Evolutionary conservation across 345 rosid genomes (phyloP), one percentile per base, ranked within the genome.

Genomic region (Melastoma malabathricum): DNA sequence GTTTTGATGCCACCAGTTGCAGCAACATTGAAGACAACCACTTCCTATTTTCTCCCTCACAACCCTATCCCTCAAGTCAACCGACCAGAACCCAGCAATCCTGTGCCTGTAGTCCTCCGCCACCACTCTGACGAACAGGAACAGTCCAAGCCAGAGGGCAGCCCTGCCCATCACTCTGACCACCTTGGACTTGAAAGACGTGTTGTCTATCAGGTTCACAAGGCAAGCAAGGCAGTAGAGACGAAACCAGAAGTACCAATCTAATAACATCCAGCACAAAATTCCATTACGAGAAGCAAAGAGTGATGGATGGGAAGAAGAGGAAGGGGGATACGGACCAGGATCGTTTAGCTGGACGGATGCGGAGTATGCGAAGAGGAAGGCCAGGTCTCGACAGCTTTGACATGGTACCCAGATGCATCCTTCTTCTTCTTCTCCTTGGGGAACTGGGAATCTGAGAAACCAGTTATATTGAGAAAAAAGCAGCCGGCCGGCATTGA

Each of bases 241-340:
- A 51, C 90, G 93, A 59, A 87, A 69, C 96, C 96, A 82, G 29
- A 79, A 71, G 64, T 79, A 84, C 95, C 88, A 87, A 71, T 82
- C 98, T 87, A 50, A 39, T 14, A 54, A 18, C 58, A 17, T 51
- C 44, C 18, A 15, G 41, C 55, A 31, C 8, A 5, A 31, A 3
- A 22, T 15, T n/a, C 10, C 13, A 27, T 10, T 14, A 5, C 25
- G 8, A 14, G 43, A 15, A 15, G 4, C 0, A 8, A 46, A 31
- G 18, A 18, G 13, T 3, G 1, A 48, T 2, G 46, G 16, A 1
- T 0, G 6, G 0, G 15, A 14, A 6, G 15, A 25, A 55, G 34
- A 6, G 4, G 0, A 44, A 41, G 14, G 13, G 13, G 17, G 6
- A 16, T 31, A 0, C 20, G 18, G 79, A 84, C 86, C 98, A 50